Evolutionary conservation across 169 alveolate species (phyloP), one percentile per base, ranked within the genome.

Genomic region (Plasmodium fragile): DNA sequence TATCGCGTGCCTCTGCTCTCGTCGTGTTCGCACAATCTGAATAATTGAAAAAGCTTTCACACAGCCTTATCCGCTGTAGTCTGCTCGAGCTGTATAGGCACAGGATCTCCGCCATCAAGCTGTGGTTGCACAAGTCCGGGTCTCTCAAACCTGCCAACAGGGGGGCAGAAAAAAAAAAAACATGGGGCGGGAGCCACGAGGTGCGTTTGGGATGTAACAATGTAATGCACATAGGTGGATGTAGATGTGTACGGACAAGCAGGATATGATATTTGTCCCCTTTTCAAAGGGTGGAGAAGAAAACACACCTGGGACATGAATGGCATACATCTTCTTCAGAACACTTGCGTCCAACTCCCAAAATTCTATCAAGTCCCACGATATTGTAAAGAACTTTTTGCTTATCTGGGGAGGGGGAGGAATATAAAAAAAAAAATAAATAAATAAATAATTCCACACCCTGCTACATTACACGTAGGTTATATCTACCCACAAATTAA

Each of bases 301-400:
- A 65, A 55, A 22, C 32, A 13, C 13, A 87, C 93, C 93, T 77
- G 93, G 93, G 22, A 87, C 93, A 59, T 87, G 52, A 18, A 87
- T 87, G 22, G 93, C 25, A 79, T 87, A 87, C 93, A 87, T 87
- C 52, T 87, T 87, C 73, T 81, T 49, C 34, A 87, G 45, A 82
- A 87, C 81, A 53, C 22, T 81, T n/a, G 96, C 81, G 18, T 93
- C 93, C 32, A 96, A 95, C 22, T 96, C 96, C 97, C 97, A 96
- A 85, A 96, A 96, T 39, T 96, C 97, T 1, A 96, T 96, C 93
- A 85, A 90, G 41, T 77, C 82, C 22, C 45, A 75, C 77, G 97
- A 96, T 75, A 96, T 90, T 16, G 97, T 96, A 55, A 96, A 96
- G 83, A 95, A 96, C 81, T 91, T 90, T 73, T 96, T 87, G 28